These are phyloP conservation scores for Mortierella sp. DNA, from an alignment of 371 early-diverging fungal species.

Conservation along the genomic window DNA sequence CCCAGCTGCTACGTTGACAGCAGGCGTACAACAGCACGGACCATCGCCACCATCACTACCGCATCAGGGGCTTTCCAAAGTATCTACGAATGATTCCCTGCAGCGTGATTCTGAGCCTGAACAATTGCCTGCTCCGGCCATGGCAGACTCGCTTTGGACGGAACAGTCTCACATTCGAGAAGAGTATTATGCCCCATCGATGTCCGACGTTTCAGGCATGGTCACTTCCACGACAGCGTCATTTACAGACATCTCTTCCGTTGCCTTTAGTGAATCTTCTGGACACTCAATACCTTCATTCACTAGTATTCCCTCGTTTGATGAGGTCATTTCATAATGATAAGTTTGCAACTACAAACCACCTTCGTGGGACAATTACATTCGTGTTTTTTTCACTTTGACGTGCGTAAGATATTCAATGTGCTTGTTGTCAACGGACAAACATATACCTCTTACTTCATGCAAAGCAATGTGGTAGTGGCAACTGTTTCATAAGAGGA, in stretches of 20 bases:
- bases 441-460: no score
- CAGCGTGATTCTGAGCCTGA: background rate
- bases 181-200: background rate
- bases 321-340: background rate
- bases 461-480: no score
- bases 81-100: background rate
- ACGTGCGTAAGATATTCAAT: no score
- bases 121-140: conserved; percentile 1
- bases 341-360: no score
- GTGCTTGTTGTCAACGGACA: no score
- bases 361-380: no score
- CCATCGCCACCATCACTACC: no score
- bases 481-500: no score
- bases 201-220: background rate
- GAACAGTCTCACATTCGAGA: background rate
- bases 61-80: background rate
- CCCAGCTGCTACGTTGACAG: no score
- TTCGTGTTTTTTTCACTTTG: no score
- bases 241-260: background rate
- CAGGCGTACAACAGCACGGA: no score
- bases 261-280: background rate
- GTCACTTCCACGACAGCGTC: conserved; percentile 7
- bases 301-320: background rate
- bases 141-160: conserved; percentile 12
- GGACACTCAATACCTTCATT: conserved; percentile 6